Base-by-base conservation (phyloP, 1,284 basidiomycete species). In the Ceratobasidium sp. region DNA sequence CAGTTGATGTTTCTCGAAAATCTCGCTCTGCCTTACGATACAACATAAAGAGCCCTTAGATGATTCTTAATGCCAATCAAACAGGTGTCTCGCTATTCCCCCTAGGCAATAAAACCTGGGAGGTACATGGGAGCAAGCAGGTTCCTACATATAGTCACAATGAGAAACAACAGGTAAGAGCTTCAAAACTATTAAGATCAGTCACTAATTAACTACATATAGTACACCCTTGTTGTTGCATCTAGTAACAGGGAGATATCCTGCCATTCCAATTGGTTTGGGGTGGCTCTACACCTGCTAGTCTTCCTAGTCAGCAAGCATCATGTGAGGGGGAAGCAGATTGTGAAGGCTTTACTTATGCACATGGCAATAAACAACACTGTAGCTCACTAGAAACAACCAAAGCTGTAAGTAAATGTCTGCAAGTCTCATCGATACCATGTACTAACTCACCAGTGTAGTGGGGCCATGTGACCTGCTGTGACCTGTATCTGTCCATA, bases 181-280 rank as follows among this genome's bases (percentile, higher is more conserved):
- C 3, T 9, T 49, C 46, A n/a, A n/a, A n/a, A n/a, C 7, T 11
- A 4, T 38, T 38, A 38, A 5, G n/a, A 28, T 11, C 32, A 7
- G 47, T 3, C 9, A 16, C 23, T 30, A 32, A 30, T 6, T 57
- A n/a, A 38, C 35, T 5, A 23, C 35, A 43, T 14, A 5, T 23
- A 63, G 61, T 63, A 30, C 28, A 63, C 61, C 1, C 1, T 63
- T 8, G 61, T 63, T 14, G 61, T 63, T 23, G 46, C 43, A 9
- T 63, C 46, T 5, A 63, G 61, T 26, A 26, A 26, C n/a, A n/a
- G n/a, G 46, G 61, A 1, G 61, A 63, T n/a, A 30, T 63, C 16
- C 61, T 63, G 16, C 61, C 46, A 30, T 28, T 63, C 47, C 61
- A 63, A 49, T 63, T 43, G 32, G 61, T 63, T 9, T 63, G 61